Conservation (phyloP, 1,284 basidiomycete genomes). For the Schizophyllum commune region DNA sequence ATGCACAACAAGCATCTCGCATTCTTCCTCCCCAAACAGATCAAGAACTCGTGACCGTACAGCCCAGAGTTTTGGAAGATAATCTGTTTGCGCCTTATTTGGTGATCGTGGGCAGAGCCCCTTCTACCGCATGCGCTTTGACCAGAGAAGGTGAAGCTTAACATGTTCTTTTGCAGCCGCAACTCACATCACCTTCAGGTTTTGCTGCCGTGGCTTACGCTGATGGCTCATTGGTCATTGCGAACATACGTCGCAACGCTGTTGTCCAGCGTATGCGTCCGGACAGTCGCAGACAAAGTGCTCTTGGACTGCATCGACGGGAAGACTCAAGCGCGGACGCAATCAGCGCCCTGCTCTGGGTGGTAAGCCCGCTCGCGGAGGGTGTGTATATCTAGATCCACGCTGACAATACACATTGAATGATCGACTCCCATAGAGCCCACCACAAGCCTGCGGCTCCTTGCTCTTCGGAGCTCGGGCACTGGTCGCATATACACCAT, state of each 20-base stretch:
- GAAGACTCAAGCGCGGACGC: conserved; percentile 14
- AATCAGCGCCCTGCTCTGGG: conserved; percentile 57
- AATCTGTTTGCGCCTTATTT: conserved; percentile 49
- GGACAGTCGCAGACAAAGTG: conserved; percentile 8
- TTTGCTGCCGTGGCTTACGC: conserved; percentile 67
- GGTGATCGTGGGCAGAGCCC: conserved; percentile 42
- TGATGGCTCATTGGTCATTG: conserved; percentile 49
- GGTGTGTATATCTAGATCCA: not conserved
- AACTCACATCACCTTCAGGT: conserved; percentile 33
- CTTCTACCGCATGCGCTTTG: conserved; percentile 47
- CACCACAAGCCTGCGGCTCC: conserved; percentile 47
- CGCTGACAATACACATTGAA: not conserved
- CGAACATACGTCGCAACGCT: conserved; percentile 48
- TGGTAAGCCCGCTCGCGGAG: conserved; percentile 35
- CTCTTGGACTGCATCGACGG: not conserved
- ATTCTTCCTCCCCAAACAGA: not conserved
- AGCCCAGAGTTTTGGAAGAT: no score
- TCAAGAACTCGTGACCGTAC: not conserved
- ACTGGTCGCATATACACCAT: conserved; percentile 50
- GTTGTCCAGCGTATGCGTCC: conserved; percentile 19
- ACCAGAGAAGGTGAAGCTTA: conserved; percentile 60
- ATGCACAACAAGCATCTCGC: not conserved
- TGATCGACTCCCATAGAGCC: conserved; percentile 31
- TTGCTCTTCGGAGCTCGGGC: conserved; percentile 57
- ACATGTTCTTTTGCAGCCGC: not conserved